phyloP scores from a whole-genome alignment of 2,329 filamentous ascomycete species.

The Fulvia fulva region DNA sequence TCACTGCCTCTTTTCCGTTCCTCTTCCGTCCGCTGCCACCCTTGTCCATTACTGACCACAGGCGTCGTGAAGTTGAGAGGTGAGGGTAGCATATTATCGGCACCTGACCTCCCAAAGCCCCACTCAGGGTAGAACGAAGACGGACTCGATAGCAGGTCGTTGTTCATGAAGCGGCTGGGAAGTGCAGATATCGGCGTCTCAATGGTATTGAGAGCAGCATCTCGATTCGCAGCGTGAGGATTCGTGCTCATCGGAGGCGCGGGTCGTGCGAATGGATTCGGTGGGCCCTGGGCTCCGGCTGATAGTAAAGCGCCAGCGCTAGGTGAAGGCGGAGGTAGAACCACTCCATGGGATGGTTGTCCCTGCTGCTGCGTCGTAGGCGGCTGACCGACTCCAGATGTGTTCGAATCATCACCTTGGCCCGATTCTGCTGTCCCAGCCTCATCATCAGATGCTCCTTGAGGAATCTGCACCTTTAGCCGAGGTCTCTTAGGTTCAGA shows the following conservation, averaged over 20 bases:
- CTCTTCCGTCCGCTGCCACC: constrained; percentile 40
- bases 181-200: constrained; percentile 92
- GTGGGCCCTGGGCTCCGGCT: constrained; percentile 85
- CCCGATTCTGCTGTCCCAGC: constrained; percentile 72
- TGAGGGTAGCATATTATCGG: constrained; percentile 76
- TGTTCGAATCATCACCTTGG: constrained; percentile 49
- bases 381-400: constrained; percentile 16
- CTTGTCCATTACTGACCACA: constrained; percentile 40
- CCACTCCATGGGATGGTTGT: constrained; percentile 54
- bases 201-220: constrained; percentile 44
- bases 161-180: constrained; percentile 84
- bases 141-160: constrained; percentile 82
- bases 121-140: constrained; percentile 91
- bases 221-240: constrained; percentile 33
- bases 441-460: constrained; percentile 72
- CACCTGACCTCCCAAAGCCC: constrained; percentile 61
- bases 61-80: constrained; percentile 92
- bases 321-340: constrained; percentile 88
- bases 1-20: constrained; percentile 26
- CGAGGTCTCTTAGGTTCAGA: constrained; percentile 69
- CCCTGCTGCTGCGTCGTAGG: constrained; percentile 44
- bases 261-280: constrained; percentile 91
- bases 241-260: constrained; percentile 63
- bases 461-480: constrained; percentile 91
- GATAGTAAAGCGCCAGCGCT: constrained; percentile 81